Base-by-base conservation (phyloP, 2,329 filamentous ascomycete species). In the Emericellopsis cladophorae region DNA sequence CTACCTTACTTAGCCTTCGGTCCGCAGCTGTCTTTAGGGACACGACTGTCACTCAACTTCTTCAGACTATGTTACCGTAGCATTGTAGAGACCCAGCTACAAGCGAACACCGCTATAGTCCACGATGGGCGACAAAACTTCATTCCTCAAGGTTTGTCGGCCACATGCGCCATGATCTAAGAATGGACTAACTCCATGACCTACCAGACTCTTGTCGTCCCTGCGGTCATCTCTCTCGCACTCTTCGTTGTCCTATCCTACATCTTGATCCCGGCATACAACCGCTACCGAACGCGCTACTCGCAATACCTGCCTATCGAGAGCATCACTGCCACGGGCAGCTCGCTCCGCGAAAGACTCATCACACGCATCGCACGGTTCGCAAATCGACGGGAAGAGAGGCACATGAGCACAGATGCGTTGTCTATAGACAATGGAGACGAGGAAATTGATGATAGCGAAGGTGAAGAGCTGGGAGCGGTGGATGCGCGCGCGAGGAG, bases 291-390 rank as follows among this genome's bases (percentile, higher is more conserved):
- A 47, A 72, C 71, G 49, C 76, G 81, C 45, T 87, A 87, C 58
- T 73, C 76, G 53, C 79, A 84, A 45, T 88, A 88, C 54, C 73
- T 87, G 2, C 82, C 82, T 1, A 61, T 87, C 47, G 72, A 82
- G 45, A 65, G 69, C 26, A 74, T 83, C 45, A 74, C 74, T 18
- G 72, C 66, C 39, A 71, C 70, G 39, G 79, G 72, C 6, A 61
- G 64, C 7, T 64, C 76, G 45, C 49, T 79, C 21, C 69, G 76
- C 23, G 61, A 71, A 37, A 65, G 74, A 45, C 51, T 76, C 45
- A 46, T 31, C 34, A 42, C 56, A 32, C 48, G 47, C 29, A 41
- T 57, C 39, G 47, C 44, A 7, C 38, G 69, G 4, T 67, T 67
- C 2, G 66, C 70, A 43, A 52, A 65, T 36, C 72, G 72, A 73